Conservation (phyloP, 305 asterid genomes). For the Rubia occidens region DNA sequence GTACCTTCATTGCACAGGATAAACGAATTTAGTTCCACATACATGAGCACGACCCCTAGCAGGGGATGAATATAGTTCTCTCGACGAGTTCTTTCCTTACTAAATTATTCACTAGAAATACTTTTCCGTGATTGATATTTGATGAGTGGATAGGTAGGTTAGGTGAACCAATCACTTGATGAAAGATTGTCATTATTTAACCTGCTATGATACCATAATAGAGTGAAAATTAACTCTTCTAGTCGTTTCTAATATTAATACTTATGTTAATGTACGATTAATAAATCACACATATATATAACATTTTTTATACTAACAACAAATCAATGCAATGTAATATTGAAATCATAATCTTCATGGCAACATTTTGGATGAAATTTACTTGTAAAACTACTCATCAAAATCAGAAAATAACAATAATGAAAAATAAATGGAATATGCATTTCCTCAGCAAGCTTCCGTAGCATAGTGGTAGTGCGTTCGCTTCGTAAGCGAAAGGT, state of each 20-base stretch:
- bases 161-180: no score
- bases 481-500: conserved; percentile 99
- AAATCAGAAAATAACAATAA: neutral
- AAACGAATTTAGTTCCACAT: no score
- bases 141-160: no score
- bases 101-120: no score
- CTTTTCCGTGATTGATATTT: no score
- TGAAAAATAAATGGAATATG: neutral
- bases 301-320: neutral
- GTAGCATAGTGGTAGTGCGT: conserved; percentile 99
- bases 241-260: neutral
- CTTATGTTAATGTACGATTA: neutral
- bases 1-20: no score
- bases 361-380: neutral
- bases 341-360: neutral
- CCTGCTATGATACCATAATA: neutral
- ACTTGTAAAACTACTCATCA: neutral
- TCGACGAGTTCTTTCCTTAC: no score
- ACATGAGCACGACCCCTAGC: no score
- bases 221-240: neutral
- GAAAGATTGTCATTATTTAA: no score
- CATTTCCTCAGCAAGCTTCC: neutral
- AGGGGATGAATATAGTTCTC: no score
- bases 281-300: neutral
- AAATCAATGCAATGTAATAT: neutral